These are phyloP conservation scores for Benincasa hispida DNA, from an alignment of 306 rosid species.

Conservation along the genomic window DNA sequence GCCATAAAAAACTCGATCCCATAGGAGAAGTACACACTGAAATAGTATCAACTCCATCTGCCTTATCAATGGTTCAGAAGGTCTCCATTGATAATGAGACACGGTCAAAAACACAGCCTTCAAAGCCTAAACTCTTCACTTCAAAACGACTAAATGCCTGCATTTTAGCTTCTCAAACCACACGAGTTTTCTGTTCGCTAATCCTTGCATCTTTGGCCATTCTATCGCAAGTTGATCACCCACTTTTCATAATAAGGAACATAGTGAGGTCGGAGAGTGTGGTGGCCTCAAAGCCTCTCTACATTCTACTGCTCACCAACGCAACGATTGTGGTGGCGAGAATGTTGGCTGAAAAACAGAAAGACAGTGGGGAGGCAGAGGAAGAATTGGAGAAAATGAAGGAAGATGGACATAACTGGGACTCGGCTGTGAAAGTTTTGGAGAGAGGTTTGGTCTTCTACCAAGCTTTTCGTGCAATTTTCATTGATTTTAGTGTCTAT, in stretches of 20 bases:
- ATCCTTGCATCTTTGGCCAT: constrained; percentile 47
- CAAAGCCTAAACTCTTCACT: constrained; percentile 27
- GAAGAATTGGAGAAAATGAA: constrained; percentile 6
- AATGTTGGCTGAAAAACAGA: constrained; percentile 22
- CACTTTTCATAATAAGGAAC: constrained; percentile 22
- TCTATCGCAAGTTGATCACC: constrained; percentile 21
- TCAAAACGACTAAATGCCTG: constrained; percentile 45
- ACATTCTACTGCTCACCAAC: constrained; percentile 49
- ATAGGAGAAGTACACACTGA: not conserved
- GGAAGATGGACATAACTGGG: constrained; percentile 40
- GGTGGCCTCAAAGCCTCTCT: constrained; percentile 53
- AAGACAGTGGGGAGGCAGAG: constrained; percentile 15
- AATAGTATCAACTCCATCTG: constrained; percentile 4
- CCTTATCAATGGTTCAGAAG: constrained; percentile 1
- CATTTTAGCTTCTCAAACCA: constrained; percentile 51
- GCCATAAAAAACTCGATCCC: not conserved
- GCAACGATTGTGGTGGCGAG: constrained; percentile 40
- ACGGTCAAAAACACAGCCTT: not conserved
- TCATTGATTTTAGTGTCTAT: constrained; percentile 70
- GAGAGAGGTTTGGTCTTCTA: constrained; percentile 79
- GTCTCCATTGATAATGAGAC: constrained; percentile 1
- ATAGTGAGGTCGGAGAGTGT: constrained; percentile 25
- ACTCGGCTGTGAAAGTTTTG: constrained; percentile 49
- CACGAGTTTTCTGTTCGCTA: constrained; percentile 39
- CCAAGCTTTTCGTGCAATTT: constrained; percentile 60